These are phyloP conservation scores for Exophiala calicioides DNA, from an alignment of 2,329 filamentous ascomycete species.

Conservation along the genomic window DNA sequence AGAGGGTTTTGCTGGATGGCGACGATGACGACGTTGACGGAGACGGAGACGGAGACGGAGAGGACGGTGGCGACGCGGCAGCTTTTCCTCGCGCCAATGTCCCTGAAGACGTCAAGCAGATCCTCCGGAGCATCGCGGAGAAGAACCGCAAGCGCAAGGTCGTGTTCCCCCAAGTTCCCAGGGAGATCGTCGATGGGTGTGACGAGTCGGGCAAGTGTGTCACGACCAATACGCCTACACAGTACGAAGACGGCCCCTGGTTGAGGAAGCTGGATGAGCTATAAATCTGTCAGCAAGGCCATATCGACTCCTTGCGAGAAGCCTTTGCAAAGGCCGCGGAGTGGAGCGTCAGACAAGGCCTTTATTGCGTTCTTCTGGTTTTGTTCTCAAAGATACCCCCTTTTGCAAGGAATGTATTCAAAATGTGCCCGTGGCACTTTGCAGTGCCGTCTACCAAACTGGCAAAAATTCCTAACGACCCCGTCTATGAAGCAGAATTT, in stretches of 20 bases:
- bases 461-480: no score
- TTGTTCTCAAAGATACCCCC: constrained; percentile 4
- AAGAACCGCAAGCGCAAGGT: constrained; percentile 18
- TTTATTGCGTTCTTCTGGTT: no score
- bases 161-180: constrained; percentile 9
- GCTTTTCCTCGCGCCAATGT: constrained; percentile 4
- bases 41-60: not conserved
- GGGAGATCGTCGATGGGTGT: constrained; percentile 1
- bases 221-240: not conserved
- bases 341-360: not conserved
- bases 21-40: no score
- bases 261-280: constrained; percentile 19
- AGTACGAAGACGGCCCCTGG: constrained; percentile 17
- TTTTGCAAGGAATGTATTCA: not conserved
- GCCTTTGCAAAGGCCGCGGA: no score
- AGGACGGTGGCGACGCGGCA: not conserved
- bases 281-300: not conserved
- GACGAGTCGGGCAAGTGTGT: constrained; percentile 9
- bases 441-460: not conserved
- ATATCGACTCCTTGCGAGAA: no score
- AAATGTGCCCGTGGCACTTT: not conserved
- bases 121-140: constrained; percentile 19
- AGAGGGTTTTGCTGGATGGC: constrained; percentile 2
- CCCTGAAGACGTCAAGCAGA: constrained; percentile 18
- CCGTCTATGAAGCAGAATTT: no score